These are phyloP conservation scores for Colletotrichum sp. DNA, from an alignment of 2,329 filamentous ascomycete genomes.

Conservation along the genomic window DNA sequence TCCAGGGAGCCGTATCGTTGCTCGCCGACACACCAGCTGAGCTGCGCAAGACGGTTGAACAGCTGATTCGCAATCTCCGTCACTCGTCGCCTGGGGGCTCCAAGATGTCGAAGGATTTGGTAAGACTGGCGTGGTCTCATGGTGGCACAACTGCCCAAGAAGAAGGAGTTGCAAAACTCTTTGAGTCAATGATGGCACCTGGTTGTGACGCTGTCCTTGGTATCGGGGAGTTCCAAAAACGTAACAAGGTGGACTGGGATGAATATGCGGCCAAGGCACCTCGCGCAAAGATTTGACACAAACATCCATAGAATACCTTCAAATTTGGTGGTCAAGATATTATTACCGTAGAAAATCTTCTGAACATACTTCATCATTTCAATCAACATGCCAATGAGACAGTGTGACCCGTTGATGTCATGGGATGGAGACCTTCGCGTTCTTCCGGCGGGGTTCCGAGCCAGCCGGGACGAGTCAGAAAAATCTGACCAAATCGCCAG, in stretches of 20 bases:
- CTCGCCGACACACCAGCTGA: background rate
- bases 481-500: background rate
- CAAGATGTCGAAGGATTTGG: background rate
- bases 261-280: background rate
- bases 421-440: background rate
- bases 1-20: background rate
- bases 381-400: rapidly evolving
- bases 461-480: background rate
- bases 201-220: background rate
- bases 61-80: background rate
- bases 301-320: background rate
- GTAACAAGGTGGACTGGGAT: background rate
- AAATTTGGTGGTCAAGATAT: background rate
- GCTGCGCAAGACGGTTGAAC: background rate
- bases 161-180: background rate
- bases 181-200: background rate
- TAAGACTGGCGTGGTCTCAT: background rate
- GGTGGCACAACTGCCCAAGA: background rate
- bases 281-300: background rate
- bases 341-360: background rate
- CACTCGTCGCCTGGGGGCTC: background rate
- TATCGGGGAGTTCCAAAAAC: background rate
- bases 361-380: rapidly evolving
- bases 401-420: background rate
- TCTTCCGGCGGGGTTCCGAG: background rate